Evolutionary conservation across 805 yeast genomes (phyloP).

Genomic region (Starmerella scarabaei): DNA sequence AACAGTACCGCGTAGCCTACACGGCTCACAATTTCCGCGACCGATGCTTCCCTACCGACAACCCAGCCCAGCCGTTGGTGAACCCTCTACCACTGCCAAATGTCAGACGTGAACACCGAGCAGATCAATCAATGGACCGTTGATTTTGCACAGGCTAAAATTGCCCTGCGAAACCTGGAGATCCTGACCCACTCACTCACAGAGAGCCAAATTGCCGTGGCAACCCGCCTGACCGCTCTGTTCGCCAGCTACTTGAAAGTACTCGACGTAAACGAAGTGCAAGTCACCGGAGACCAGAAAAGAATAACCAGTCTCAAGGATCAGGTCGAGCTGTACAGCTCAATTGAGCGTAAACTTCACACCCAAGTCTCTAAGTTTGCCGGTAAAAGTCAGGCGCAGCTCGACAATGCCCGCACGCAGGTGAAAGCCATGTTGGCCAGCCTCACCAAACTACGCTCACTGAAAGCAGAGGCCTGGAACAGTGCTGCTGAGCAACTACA

Average conservation of each 20-base stretch:
- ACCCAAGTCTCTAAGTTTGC: conserved; percentile 3
- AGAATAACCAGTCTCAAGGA: neutral
- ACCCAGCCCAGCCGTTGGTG: no score
- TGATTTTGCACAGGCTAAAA: conserved; percentile 16
- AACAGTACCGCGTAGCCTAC: no score
- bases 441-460: conserved; percentile 4
- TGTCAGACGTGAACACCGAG: conserved; percentile 3
- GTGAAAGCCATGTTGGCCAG: conserved; percentile 5
- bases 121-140: conserved; percentile 14
- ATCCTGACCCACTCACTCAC: conserved; percentile 3
- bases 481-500: neutral
- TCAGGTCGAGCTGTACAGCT: conserved; percentile 4
- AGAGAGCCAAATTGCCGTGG: conserved; percentile 8
- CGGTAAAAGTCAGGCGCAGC: conserved; percentile 23
- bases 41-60: no score
- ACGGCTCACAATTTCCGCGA: no score
- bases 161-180: conserved; percentile 11
- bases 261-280: conserved; percentile 1
- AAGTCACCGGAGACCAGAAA: conserved; percentile 1
- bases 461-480: conserved; percentile 8
- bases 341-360: conserved; percentile 2
- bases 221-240: conserved; percentile 3
- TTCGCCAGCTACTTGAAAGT: conserved; percentile 5
- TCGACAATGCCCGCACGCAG: conserved; percentile 11
- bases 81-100: no score